Conservation (phyloP, 345 rosid genomes). For the Brassica cretica region DNA sequence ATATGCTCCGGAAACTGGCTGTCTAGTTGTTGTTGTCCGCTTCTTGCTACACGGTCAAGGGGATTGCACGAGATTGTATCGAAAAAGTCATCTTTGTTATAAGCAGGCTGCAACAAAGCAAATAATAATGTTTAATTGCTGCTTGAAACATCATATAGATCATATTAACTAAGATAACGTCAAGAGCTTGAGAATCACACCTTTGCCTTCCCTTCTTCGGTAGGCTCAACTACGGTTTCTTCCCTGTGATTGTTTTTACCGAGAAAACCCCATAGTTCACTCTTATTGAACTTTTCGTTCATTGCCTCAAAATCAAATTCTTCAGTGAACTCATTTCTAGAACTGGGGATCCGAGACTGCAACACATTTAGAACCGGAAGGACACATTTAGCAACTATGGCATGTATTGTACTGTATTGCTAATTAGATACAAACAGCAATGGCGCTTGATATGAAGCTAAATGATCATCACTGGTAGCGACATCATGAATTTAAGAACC, state of each 20-base stretch:
- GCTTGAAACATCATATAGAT: background rate
- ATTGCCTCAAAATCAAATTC: slow-evolving; percentile 80
- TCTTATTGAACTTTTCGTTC: slow-evolving; percentile 74
- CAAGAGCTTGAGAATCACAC: slow-evolving; percentile 13
- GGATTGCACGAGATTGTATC: slow-evolving; percentile 71
- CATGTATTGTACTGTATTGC: background rate
- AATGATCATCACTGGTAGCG: background rate
- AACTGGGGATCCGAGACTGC: slow-evolving; percentile 42
- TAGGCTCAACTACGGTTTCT: slow-evolving; percentile 43
- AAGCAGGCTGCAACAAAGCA: slow-evolving; percentile 61
- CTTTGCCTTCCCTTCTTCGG: slow-evolving; percentile 23
- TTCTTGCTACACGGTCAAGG: slow-evolving; percentile 48
- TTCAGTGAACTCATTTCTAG: slow-evolving; percentile 41
- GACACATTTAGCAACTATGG: background rate
- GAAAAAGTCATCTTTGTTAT: slow-evolving; percentile 89
- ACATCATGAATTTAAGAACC: slow-evolving; percentile 5
- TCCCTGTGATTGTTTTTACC: slow-evolving; percentile 53
- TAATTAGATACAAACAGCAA: background rate
- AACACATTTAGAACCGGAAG: slow-evolving; percentile 29
- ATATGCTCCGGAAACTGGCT: slow-evolving; percentile 68
- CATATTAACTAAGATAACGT: slow-evolving; percentile 10
- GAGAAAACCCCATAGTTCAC: slow-evolving; percentile 63
- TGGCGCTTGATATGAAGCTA: slow-evolving; percentile 6
- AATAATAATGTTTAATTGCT: slow-evolving; percentile 2
- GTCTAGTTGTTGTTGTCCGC: slow-evolving; percentile 45